phyloP scores from a whole-genome alignment of 2,329 filamentous ascomycete genomes.

The Nothopassalora personata region DNA sequence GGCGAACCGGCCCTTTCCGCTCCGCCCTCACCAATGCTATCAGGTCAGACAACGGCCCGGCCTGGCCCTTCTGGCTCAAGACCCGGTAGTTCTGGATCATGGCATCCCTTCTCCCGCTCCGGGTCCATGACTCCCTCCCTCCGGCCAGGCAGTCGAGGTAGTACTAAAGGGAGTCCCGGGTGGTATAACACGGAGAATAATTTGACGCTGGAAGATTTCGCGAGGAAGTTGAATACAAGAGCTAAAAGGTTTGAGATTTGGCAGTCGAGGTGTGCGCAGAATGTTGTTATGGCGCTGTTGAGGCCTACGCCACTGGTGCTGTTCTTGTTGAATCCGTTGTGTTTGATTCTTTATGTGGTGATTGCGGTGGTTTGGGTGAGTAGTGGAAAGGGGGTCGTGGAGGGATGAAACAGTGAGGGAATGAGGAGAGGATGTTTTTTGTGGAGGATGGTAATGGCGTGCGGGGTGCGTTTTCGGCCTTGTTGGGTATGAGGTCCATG shows the following conservation, averaged over 20 bases:
- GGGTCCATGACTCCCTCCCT: not conserved
- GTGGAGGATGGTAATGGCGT: not conserved
- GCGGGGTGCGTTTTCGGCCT: not conserved
- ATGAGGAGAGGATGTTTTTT: not conserved
- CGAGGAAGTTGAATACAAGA: conserved; percentile 21
- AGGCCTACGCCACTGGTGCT: conserved; percentile 28
- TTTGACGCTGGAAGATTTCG: conserved; percentile 29
- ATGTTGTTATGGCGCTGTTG: conserved; percentile 30
- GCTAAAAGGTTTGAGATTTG: conserved; percentile 25
- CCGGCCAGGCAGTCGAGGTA: conserved; percentile 6
- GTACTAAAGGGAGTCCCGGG: conserved; percentile 15
- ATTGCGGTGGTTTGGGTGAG: conserved; percentile 19
- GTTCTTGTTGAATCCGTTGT: conserved; percentile 29
- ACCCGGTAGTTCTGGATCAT: not conserved
- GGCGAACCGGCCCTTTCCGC: not conserved
- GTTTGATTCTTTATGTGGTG: conserved; percentile 23
- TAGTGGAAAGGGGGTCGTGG: not conserved
- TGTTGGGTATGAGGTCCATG: not conserved
- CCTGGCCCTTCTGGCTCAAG: not conserved
- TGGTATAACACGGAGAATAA: conserved; percentile 28
- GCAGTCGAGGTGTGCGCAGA: conserved; percentile 25
- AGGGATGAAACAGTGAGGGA: not conserved
- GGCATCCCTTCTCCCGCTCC: conserved; percentile 1
- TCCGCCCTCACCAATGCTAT: not conserved
- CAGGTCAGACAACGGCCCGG: not conserved